Percentiles rank a stretch among this genome's conserved stretches.
phyloP scores from a whole-genome alignment of 306 rosid species.

The Glycine latifolia region DNA sequence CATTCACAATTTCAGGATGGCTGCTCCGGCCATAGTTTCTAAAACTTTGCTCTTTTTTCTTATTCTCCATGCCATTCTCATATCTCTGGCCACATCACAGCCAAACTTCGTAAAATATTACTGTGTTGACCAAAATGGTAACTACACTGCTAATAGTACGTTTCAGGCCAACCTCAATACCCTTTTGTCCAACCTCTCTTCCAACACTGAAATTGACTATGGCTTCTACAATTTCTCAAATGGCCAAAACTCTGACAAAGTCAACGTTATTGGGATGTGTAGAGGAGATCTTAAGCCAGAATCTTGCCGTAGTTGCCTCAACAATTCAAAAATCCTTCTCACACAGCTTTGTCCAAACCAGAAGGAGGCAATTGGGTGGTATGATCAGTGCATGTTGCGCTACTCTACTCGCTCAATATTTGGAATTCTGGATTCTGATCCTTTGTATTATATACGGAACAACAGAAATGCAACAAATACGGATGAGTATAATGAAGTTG shows the following conservation, averaged over 20 bases:
- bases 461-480: not conserved
- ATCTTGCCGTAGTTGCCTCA: slow-evolving; percentile 12
- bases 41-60: no score
- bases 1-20: no score
- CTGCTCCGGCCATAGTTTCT: no score
- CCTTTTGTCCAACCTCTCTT: slow-evolving; percentile 30
- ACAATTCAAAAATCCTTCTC: not conserved
- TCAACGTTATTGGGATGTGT: slow-evolving; percentile 34
- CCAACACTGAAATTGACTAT: slow-evolving; percentile 34
- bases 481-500: slow-evolving; percentile 3
- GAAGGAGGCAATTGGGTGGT: slow-evolving; percentile 32
- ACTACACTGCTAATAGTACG: no score
- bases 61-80: no score
- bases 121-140: not conserved
- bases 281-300: slow-evolving; percentile 44
- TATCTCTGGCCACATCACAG: no score
- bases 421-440: not conserved
- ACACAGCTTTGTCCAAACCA: not conserved
- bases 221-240: slow-evolving; percentile 50
- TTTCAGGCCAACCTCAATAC: not conserved
- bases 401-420: slow-evolving; percentile 33
- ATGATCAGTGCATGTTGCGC: slow-evolving; percentile 32
- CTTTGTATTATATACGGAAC: no score
- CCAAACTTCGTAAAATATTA: no score
- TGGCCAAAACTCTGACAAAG: slow-evolving; percentile 28